Evolutionary conservation across 345 rosid species (phyloP).

Genomic region (Eucalyptus tenuipes): DNA sequence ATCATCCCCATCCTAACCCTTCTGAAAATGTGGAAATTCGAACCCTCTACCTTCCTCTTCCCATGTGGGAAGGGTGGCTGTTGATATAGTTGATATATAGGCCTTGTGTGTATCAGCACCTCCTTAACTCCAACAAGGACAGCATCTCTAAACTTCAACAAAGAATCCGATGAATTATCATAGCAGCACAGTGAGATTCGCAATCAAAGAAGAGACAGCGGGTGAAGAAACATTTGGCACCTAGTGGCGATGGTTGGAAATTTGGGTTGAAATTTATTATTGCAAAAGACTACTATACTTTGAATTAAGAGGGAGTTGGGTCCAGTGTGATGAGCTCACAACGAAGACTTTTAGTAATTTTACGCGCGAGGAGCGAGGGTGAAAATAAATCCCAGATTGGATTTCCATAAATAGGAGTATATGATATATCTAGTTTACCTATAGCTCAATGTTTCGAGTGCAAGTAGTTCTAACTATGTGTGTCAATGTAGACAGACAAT

Average conservation of each 20-base stretch:
- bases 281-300: background rate
- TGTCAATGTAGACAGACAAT: background rate
- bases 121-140: background rate
- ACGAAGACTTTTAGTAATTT: background rate
- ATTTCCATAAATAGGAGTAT: background rate
- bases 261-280: background rate
- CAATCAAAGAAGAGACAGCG: background rate
- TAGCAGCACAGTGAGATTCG: background rate
- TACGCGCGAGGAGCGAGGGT: background rate
- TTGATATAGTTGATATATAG: background rate
- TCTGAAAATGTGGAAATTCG: too few relatives aligned
- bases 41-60: too few relatives aligned
- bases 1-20: too few relatives aligned
- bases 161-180: background rate
- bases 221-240: background rate
- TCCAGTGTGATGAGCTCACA: background rate
- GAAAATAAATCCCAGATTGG: background rate
- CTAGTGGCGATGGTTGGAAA: background rate
- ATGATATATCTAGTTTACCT: background rate
- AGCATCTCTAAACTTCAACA: background rate
- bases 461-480: background rate
- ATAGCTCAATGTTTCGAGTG: background rate
- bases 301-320: background rate
- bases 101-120: background rate
- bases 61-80: too few relatives aligned